Base-by-base conservation (phyloP, 2,329 filamentous ascomycete genomes). In the Fusarium sp. region DNA sequence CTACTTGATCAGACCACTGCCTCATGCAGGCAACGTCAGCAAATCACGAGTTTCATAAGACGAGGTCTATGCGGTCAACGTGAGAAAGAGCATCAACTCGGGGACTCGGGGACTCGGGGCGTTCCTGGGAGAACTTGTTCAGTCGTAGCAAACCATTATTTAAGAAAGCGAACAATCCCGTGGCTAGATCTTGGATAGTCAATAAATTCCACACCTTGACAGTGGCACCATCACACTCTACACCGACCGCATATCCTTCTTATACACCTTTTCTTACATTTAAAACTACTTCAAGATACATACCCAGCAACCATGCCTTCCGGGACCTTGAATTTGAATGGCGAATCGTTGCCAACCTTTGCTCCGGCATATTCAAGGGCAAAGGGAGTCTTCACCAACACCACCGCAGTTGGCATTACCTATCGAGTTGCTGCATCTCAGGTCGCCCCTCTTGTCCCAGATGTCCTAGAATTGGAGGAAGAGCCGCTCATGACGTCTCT, bases 361-460 rank as follows among this genome's bases (percentile, higher is more conserved):
- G 48, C 67, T n/a, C 64, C 67, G 4, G 33, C 67, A 5, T 69
- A 69, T 43, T 66, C 50, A 14, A 66, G 59, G 31, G 50, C 33
- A 27, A 62, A 67, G 43, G 57, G 58, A 0, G 18, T 48, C 2
- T 69, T 67, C 50, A 63, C 64, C 14, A 37, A 62, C 50, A 63
- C 58, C 9, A 67, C 67, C 4, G 58, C 64, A 20, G 58, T 69
- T 11, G 67, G 64, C 24, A 58, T 69, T 16, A 62, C 58, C 14
- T 67, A 69, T 41, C 67, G 67, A 35, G 67, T 69, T n/a, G 58
- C 64, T 7, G 67, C 63, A 24, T 56, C 67, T 24, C 67, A 69
- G 24, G 29, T 67, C 4, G 58, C 41, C 24, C 64, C 59, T 24
- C 64, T 69, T 6, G 58, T 69, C 18, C 67, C 67, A 2, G 54